A percentile compares a stretch with the other conserved stretches of the same genome.
These are phyloP conservation scores for Carex myosuroides DNA, from an alignment of 176 grass and related monocot genomes.

Conservation along the genomic window DNA sequence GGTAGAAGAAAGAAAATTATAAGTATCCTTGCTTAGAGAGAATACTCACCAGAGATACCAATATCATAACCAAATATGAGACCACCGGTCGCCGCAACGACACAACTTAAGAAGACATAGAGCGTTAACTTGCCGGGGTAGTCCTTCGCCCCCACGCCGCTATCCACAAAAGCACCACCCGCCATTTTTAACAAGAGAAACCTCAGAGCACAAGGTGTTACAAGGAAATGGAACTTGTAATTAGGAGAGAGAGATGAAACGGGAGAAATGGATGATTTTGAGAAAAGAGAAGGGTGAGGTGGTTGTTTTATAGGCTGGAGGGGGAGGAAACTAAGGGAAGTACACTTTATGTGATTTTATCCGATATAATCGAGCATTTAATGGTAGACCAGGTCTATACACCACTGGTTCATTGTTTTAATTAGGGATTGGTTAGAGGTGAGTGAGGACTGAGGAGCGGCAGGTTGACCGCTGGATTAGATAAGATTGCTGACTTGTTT, in stretches of 20 bases:
- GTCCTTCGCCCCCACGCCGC: slow-evolving; percentile 41
- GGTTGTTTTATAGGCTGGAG: slow-evolving; percentile 16
- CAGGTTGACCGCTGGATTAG: slow-evolving; percentile 9
- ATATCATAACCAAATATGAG: slow-evolving; percentile 97
- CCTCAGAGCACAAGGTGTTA: slow-evolving; percentile 10
- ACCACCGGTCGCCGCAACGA: slow-evolving; percentile 88
- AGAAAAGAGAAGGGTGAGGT: neutral
- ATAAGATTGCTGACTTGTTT: slow-evolving; percentile 27
- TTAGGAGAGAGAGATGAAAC: neutral
- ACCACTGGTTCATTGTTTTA: neutral
- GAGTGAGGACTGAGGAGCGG: neutral
- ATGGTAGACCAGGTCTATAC: slow-evolving; percentile 3
- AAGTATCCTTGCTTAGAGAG: neutral
- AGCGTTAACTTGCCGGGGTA: slow-evolving; percentile 85
- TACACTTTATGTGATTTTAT: neutral
- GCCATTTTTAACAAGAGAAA: slow-evolving; percentile 36
- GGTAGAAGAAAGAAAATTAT: neutral
- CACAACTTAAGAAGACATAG: slow-evolving; percentile 77
- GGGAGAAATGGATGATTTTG: neutral
- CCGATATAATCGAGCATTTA: neutral
- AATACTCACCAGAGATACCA: slow-evolving; percentile 70
- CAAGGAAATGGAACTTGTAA: neutral
- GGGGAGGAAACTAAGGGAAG: neutral
- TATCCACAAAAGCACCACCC: slow-evolving; percentile 52
- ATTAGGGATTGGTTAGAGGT: slow-evolving; percentile 2